These are phyloP conservation scores for Cyberlindnera petersonii DNA, from an alignment of 805 yeast genomes.

Conservation along the genomic window DNA sequence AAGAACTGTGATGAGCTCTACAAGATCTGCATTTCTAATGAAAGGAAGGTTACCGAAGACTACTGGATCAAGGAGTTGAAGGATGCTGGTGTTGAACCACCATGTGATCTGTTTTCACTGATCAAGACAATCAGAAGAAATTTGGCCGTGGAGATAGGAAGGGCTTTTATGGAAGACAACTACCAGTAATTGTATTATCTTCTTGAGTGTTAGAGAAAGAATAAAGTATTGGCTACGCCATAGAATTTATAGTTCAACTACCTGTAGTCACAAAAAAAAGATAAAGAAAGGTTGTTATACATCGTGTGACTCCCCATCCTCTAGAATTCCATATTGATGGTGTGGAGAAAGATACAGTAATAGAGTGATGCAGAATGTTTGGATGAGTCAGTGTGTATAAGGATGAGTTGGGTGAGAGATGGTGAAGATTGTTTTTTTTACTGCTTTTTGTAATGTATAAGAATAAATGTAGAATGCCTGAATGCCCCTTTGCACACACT, in stretches of 20 bases:
- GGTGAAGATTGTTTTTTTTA: background rate
- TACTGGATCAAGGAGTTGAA: conserved; percentile 24
- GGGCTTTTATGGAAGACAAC: conserved; percentile 23
- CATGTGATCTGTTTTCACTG: conserved; percentile 16
- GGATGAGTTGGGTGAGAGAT: background rate
- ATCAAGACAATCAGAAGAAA: conserved; percentile 23
- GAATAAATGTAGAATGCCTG: background rate
- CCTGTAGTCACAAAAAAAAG: conserved; percentile 9
- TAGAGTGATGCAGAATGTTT: background rate
- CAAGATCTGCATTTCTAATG: conserved; percentile 14
- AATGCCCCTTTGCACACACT: background rate
- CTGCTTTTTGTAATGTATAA: conserved; percentile 2
- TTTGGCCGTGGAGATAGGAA: conserved; percentile 25
- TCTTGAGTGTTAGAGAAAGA: background rate
- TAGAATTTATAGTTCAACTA: conserved; percentile 3
- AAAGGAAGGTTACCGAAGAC: conserved; percentile 1
- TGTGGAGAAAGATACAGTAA: conserved; percentile 1
- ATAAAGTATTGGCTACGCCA: background rate
- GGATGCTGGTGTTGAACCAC: conserved; percentile 18
- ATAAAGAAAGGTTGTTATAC: conserved; percentile 1
- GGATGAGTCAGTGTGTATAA: background rate
- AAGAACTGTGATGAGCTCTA: conserved; percentile 22
- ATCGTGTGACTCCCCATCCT: conserved; percentile 1
- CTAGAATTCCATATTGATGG: background rate
- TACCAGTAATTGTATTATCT: conserved; percentile 4